Percentiles rank a stretch among this genome's conserved stretches.
phyloP scores from a whole-genome alignment of 148 eudicot genomes.

The Talinum fruticosum region DNA sequence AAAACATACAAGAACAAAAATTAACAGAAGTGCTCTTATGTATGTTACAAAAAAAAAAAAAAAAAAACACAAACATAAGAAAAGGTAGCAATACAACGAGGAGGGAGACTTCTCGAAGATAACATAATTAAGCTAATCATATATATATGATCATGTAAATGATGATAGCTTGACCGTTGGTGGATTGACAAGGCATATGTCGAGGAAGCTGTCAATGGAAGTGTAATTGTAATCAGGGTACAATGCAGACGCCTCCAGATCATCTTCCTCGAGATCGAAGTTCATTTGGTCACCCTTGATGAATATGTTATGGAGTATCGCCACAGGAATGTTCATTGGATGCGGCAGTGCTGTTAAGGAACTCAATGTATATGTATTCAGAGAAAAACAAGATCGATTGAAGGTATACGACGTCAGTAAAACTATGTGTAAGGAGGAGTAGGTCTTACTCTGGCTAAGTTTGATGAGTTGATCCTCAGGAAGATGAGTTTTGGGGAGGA shows the following conservation, averaged over 20 bases:
- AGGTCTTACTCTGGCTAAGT: background rate
- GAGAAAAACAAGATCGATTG: too few species aligned
- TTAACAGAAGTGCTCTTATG: too few species aligned
- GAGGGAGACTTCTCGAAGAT: too few species aligned
- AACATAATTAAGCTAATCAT: too few species aligned
- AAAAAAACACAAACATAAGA: too few species aligned
- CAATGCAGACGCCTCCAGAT: background rate
- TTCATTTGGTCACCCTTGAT: background rate
- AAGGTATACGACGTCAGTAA: too few species aligned
- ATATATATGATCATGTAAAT: background rate
- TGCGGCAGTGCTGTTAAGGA: background rate
- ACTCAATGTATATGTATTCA: too few species aligned
- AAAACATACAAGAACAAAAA: too few species aligned
- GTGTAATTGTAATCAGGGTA: background rate
- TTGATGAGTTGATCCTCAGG: background rate
- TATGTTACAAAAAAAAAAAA: too few species aligned
- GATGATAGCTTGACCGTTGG: background rate
- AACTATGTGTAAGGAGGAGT: too few species aligned
- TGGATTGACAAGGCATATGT: background rate
- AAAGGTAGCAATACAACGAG: too few species aligned
- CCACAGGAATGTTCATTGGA: background rate
- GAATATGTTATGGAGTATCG: constrained; percentile 6
- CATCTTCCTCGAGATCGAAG: background rate
- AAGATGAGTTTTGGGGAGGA: background rate
- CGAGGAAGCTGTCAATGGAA: background rate